A percentile compares a stretch with the other conserved stretches of the same genome.
Conservation (phyloP, 2,329 filamentous ascomycete genomes). For the Stagonosporopsis cucurbitacearum region DNA sequence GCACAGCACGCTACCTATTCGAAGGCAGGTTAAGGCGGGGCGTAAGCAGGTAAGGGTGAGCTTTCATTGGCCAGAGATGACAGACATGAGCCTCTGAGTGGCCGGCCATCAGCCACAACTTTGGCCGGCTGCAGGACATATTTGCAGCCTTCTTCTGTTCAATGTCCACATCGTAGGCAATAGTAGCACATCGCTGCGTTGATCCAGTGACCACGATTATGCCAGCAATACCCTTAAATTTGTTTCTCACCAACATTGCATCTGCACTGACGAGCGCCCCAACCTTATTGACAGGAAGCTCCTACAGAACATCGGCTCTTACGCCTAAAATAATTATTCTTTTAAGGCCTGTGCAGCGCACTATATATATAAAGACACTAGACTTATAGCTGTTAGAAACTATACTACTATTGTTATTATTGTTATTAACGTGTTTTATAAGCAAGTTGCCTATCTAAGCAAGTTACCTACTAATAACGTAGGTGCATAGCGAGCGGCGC, state of each 20-base stretch:
- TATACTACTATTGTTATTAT: too few species aligned
- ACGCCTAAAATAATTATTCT: conserved; percentile 33
- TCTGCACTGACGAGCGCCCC: conserved; percentile 29
- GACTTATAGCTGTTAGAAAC: too few species aligned
- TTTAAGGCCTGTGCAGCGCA: too few species aligned
- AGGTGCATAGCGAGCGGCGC: too few species aligned
- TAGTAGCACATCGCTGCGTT: conserved; percentile 17
- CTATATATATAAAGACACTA: too few species aligned
- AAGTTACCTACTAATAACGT: too few species aligned
- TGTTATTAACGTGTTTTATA: too few species aligned
- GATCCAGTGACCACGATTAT: conserved; percentile 25
- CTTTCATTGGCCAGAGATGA: not conserved
- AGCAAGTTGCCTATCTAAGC: too few species aligned
- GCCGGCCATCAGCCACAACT: too few species aligned
- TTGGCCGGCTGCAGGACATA: conserved; percentile 21
- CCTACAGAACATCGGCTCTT: conserved; percentile 26
- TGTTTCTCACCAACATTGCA: conserved; percentile 18
- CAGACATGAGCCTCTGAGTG: too few species aligned
- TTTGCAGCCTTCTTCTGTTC: conserved; percentile 35
- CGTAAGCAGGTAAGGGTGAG: not conserved
- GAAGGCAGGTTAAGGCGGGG: not conserved
- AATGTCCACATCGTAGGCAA: conserved; percentile 30
- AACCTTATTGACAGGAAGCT: conserved; percentile 25
- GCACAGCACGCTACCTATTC: not conserved
- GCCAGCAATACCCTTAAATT: conserved; percentile 32